A percentile compares a stretch with the other conserved stretches of the same genome.
phyloP scores from a whole-genome alignment of 2,329 filamentous ascomycete genomes.

The Microsporum ferrugineum region DNA sequence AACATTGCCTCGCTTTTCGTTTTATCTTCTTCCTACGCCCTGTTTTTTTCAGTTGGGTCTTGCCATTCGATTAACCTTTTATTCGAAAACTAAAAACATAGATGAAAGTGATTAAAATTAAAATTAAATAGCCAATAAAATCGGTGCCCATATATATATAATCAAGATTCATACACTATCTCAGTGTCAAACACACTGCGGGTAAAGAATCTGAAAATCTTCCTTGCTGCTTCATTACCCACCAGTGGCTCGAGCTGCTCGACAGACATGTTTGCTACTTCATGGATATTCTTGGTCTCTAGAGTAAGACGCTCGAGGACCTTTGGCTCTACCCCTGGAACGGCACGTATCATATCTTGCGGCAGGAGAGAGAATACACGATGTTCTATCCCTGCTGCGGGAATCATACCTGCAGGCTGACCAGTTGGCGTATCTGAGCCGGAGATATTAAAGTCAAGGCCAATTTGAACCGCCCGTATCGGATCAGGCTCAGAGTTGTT shows the following conservation, averaged over 20 bases:
- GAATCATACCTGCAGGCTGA: slow-evolving; percentile 40
- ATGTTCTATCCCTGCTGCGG: slow-evolving; percentile 43
- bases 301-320: slow-evolving; percentile 62
- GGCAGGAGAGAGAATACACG: slow-evolving; percentile 72
- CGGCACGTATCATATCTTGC: slow-evolving; percentile 76
- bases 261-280: slow-evolving; percentile 76
- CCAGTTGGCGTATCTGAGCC: slow-evolving; percentile 9
- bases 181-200: slow-evolving; percentile 44
- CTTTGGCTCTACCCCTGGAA: slow-evolving; percentile 74
- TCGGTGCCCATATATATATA: not conserved
- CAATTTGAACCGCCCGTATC: slow-evolving; percentile 69
- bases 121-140: not conserved
- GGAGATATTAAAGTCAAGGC: slow-evolving; percentile 50
- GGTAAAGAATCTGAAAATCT: slow-evolving; percentile 74
- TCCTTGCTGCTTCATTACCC: slow-evolving; percentile 63
- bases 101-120: slow-evolving; percentile 8
- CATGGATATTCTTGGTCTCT: slow-evolving; percentile 62
- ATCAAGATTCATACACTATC: not conserved
- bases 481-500: slow-evolving; percentile 85
- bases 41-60: not conserved
- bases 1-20: not conserved
- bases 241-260: slow-evolving; percentile 62
- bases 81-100: slow-evolving; percentile 5
- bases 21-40: not conserved
- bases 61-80: not conserved